Evolutionary conservation across 192 early-diverging fungal genomes (phyloP), one percentile per base, ranked within the genome.

Genomic region (Coemansia sp.): DNA sequence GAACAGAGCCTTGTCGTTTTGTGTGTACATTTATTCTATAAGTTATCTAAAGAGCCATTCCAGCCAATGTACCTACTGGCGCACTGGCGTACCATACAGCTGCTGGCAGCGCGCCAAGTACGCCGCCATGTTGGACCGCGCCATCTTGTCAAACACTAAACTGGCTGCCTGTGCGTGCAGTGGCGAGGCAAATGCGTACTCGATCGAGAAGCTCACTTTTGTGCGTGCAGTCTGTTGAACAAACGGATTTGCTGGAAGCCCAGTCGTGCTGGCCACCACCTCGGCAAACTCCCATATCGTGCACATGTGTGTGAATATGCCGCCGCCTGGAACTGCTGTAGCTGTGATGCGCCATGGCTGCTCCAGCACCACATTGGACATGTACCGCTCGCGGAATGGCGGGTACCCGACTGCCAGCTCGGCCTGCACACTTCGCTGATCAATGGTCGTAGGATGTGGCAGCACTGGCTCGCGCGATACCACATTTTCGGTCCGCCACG

Each of bases 321-420:
- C 55, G 47, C 70, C 73, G 2, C 60, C 64, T 3, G 70, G 69
- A 45, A 87, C 61, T 0, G 75, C 69, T 6, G 55, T 73, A 2
- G 75, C 94, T 49, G 80, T 68, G 12, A 97, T 89, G 19, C 78
- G 69, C 62, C 82, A 60, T 14, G 88, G 82, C 45, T 83, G 74
- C 14, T 88, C 78, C 62, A 87, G 88, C 10, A 82, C 86, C 2
- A 97, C 93, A 23, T 71, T 78, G 22, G 91, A 93, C 14, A 84
- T 85, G 63, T 97, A 97, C 5, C 75, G 74, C 68, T 97, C 95
- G 57, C 83, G 82, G 48, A 94, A 85, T 0, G 85, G 75, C 27
- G 88, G 81, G 71, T 93, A 97, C 3, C 93, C 93, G 16, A 95
- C 87, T 0, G 84, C 84, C 27, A 97, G 81, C 68, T 91, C 89